Conservation (phyloP, 1,284 basidiomycete genomes). For the Pseudozyma thailandica region DNA sequence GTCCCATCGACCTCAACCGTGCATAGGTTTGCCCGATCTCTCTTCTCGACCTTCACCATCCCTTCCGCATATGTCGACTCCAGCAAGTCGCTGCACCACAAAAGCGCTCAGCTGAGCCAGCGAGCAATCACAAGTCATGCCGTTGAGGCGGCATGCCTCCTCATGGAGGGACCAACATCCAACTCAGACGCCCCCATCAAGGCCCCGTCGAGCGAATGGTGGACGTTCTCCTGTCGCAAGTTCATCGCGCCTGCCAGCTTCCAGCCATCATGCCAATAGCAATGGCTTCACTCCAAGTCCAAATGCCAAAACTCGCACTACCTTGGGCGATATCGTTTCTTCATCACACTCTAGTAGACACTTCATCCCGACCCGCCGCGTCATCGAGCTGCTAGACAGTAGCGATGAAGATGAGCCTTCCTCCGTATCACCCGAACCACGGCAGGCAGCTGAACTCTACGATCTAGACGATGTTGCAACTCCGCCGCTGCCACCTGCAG, state of each 20-base stretch:
- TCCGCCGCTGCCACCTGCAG: slow-evolving; percentile 26
- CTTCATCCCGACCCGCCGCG: background rate
- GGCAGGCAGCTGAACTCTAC: background rate
- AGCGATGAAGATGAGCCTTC: slow-evolving; percentile 7
- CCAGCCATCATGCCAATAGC: background rate
- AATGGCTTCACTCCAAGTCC: slow-evolving; percentile 3
- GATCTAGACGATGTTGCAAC: slow-evolving; percentile 27
- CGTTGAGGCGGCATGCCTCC: slow-evolving; percentile 17
- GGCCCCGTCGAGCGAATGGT: slow-evolving; percentile 4
- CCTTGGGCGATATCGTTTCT: slow-evolving; percentile 13
- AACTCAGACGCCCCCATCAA: background rate
- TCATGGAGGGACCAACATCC: background rate
- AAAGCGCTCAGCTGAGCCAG: slow-evolving; percentile 21
- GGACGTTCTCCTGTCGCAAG: slow-evolving; percentile 6
- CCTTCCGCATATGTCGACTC: slow-evolving; percentile 18
- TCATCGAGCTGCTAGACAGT: slow-evolving; percentile 33
- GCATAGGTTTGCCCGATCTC: no score
- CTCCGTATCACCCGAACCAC: no score
- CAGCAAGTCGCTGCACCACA: background rate
- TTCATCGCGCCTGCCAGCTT: slow-evolving; percentile 12
- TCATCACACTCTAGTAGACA: background rate
- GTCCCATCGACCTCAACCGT: background rate
- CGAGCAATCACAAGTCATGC: slow-evolving; percentile 17
- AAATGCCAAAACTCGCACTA: background rate
- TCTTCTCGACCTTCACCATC: background rate